These are phyloP conservation scores for Erysimum pusillum DNA, from an alignment of 441 rosid species.

Conservation along the genomic window DNA sequence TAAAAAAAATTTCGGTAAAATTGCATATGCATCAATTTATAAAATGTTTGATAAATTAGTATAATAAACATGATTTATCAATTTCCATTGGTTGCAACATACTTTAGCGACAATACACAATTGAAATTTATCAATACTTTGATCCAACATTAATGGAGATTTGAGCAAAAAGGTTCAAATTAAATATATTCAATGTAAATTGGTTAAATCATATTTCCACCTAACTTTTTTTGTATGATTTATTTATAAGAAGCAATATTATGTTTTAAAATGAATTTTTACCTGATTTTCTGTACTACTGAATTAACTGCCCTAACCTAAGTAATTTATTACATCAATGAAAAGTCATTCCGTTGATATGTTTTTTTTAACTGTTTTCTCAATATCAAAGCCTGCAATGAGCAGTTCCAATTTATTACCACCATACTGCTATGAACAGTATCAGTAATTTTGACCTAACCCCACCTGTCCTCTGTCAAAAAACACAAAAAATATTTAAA, in stretches of 20 bases:
- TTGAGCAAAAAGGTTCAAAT: neutral
- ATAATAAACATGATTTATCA: too few species aligned
- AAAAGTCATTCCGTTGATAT: slow-evolving; percentile 35
- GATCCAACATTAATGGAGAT: neutral
- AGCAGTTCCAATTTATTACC: slow-evolving; percentile 39
- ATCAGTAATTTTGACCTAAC: slow-evolving; percentile 40
- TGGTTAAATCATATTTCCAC: too few species aligned
- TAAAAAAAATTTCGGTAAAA: too few species aligned
- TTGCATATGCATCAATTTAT: too few species aligned
- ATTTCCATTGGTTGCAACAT: too few species aligned
- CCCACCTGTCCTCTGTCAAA: slow-evolving; percentile 30
- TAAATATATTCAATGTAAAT: too few species aligned
- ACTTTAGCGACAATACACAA: too few species aligned
- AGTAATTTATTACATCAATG: slow-evolving; percentile 26
- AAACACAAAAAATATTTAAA: neutral
- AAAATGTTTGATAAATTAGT: too few species aligned
- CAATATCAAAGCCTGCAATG: slow-evolving; percentile 47
- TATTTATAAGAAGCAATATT: neutral
- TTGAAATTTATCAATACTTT: too few species aligned
- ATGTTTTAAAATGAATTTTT: neutral
- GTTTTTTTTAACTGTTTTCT: slow-evolving; percentile 25
- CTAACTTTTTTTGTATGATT: too few species aligned
- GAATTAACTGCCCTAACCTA: slow-evolving; percentile 8
- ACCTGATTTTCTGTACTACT: neutral
- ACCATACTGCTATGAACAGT: slow-evolving; percentile 24